Conservation (phyloP, 352 stramenopile species). For the Peronosclerospora sorghi region DNA sequence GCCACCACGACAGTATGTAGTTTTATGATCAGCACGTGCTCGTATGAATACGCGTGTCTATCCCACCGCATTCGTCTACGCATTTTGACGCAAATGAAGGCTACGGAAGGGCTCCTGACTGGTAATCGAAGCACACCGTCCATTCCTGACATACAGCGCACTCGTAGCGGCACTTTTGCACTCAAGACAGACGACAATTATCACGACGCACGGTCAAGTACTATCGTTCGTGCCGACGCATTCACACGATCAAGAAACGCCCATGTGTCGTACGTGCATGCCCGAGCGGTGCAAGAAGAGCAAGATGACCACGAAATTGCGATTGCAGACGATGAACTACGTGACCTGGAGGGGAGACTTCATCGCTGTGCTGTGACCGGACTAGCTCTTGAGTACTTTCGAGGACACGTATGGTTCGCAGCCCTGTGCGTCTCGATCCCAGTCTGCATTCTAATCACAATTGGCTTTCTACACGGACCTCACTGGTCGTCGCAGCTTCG, state of each 20-base stretch:
- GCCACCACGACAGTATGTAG: conserved; percentile 56
- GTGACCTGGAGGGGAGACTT: conserved; percentile 17
- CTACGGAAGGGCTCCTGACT: conserved; percentile 13
- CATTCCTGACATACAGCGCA: conserved; percentile 3
- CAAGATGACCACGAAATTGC: conserved; percentile 17
- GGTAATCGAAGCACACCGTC: not conserved
- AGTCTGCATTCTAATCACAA: conserved; percentile 20
- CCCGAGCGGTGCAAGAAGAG: conserved; percentile 16
- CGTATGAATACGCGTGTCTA: conserved; percentile 71
- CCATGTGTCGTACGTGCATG: not conserved
- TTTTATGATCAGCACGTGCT: conserved; percentile 48
- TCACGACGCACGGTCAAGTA: no score
- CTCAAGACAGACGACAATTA: no score
- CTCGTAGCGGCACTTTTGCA: no score
- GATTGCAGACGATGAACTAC: conserved; percentile 10
- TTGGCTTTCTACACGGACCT: conserved; percentile 21
- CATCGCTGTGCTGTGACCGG: conserved; percentile 18
- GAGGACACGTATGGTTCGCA: conserved; percentile 35
- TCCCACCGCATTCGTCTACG: conserved; percentile 49
- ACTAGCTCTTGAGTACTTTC: conserved; percentile 13
- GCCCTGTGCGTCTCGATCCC: conserved; percentile 23
- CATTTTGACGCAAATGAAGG: conserved; percentile 23
- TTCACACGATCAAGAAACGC: no score
- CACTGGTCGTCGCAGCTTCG: conserved; percentile 23
- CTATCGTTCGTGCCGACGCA: no score